Evolutionary conservation across 225 moss, liverwort and hornwort species (phyloP).

Genomic region (Asterella californica): DNA sequence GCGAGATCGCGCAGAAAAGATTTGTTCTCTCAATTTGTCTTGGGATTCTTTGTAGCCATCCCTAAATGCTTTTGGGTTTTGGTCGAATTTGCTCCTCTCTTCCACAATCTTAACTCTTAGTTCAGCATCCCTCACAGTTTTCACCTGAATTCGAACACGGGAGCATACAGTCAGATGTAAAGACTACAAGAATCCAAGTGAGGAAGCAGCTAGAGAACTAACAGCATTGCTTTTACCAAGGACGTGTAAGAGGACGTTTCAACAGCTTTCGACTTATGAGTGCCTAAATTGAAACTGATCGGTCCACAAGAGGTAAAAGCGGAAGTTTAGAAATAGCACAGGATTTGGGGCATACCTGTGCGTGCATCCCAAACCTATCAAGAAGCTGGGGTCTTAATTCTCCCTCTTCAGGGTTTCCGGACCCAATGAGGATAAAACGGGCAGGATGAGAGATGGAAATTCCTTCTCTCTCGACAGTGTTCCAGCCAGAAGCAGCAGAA

Average conservation of each 20-base stretch:
- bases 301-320: no score
- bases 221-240: no score
- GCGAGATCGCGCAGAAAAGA: slow-evolving; percentile 53
- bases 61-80: slow-evolving; percentile 64
- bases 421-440: slow-evolving; percentile 74
- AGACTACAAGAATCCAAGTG: background rate
- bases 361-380: slow-evolving; percentile 82
- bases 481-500: slow-evolving; percentile 86
- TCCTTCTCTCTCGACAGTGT: slow-evolving; percentile 82
- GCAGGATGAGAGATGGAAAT: slow-evolving; percentile 82
- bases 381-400: slow-evolving; percentile 73
- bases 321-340: background rate
- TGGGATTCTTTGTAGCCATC: slow-evolving; percentile 41
- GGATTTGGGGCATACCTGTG: slow-evolving; percentile 44
- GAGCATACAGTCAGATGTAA: background rate
- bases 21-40: slow-evolving; percentile 50
- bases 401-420: slow-evolving; percentile 81
- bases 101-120: slow-evolving; percentile 81
- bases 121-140: slow-evolving; percentile 79
- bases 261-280: no score
- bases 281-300: no score
- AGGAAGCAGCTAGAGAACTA: background rate
- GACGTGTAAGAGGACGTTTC: no score
- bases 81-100: slow-evolving; percentile 72
- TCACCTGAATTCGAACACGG: slow-evolving; percentile 42